These are phyloP conservation scores for Ganoderma lucidum DNA, from an alignment of 1,284 basidiomycete genomes.

Conservation along the genomic window DNA sequence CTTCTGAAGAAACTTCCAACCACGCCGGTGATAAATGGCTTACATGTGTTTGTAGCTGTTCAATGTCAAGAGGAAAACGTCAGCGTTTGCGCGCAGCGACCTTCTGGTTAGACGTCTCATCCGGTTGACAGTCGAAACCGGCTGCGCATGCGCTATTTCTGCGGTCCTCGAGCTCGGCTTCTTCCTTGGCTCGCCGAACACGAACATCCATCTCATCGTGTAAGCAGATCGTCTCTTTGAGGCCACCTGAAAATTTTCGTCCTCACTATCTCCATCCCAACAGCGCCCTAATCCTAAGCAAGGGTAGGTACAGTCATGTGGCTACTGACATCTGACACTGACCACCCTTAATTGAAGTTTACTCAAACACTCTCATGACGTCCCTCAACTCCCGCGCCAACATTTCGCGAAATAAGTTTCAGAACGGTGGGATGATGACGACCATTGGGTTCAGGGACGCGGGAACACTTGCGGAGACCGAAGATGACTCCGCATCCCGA, in stretches of 20 bases:
- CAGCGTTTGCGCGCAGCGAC: conserved; percentile 13
- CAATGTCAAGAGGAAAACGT: conserved; percentile 12
- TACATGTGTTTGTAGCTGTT: conserved; percentile 6
- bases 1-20: background rate
- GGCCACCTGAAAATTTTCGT: background rate
- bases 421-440: background rate
- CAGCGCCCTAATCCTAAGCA: conserved; percentile 19
- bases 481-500: background rate
- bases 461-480: conserved; percentile 2
- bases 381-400: conserved; percentile 14
- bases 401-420: background rate
- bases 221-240: background rate
- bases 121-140: conserved; percentile 17
- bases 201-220: conserved; percentile 19
- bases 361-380: conserved; percentile 21
- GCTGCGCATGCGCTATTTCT: conserved; percentile 18
- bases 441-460: conserved; percentile 10
- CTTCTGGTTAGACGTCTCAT: conserved; percentile 16
- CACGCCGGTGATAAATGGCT: background rate
- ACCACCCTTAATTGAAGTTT: conserved; percentile 10
- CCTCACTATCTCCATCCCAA: background rate
- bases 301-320: conserved; percentile 4
- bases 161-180: conserved; percentile 17
- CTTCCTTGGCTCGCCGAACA: conserved; percentile 15
- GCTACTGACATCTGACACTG: background rate